A percentile compares a stretch with the other conserved stretches of the same genome.
These are phyloP conservation scores for Talaromyces trachyspermus DNA, from an alignment of 495 filamentous ascomycete genomes.

Conservation along the genomic window DNA sequence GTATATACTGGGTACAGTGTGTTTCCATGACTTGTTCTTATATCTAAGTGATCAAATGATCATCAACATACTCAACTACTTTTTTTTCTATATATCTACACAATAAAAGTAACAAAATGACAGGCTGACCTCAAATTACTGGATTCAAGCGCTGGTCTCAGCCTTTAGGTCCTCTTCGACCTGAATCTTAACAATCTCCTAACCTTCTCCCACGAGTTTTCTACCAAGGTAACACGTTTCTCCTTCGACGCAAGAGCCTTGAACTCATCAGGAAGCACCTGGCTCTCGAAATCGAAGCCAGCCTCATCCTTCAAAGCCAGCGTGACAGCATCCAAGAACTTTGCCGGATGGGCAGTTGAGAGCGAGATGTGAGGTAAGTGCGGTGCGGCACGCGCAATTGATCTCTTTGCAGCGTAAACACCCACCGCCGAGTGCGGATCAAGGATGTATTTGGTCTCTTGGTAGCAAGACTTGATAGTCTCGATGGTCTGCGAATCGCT, in stretches of 20 bases:
- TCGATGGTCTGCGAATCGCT: slow-evolving; percentile 68
- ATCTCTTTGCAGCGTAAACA: slow-evolving; percentile 61
- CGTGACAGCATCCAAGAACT: slow-evolving; percentile 76
- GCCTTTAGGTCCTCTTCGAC: slow-evolving; percentile 24
- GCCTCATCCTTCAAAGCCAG: slow-evolving; percentile 58
- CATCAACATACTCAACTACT: no score
- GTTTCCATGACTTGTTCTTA: no score
- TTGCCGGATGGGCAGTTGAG: slow-evolving; percentile 89
- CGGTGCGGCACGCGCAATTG: slow-evolving; percentile 42
- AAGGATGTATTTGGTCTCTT: slow-evolving; percentile 58
- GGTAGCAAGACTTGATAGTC: slow-evolving; percentile 46
- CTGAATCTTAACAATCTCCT: slow-evolving; percentile 24
- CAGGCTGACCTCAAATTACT: no score
- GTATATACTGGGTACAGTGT: no score
- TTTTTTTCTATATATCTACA: no score
- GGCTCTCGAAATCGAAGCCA: slow-evolving; percentile 60
- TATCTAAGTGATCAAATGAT: no score
- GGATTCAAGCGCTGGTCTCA: no score
- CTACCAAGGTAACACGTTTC: slow-evolving; percentile 28
- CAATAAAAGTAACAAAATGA: no score
- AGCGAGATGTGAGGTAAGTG: slow-evolving; percentile 64
- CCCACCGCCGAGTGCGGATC: slow-evolving; percentile 92
- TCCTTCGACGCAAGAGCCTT: slow-evolving; percentile 60
- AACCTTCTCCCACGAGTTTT: no score
- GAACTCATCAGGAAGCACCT: slow-evolving; percentile 74